Evolutionary conservation across 257 asterid genomes (phyloP).

Genomic region (Ophiorrhiza pumila): DNA sequence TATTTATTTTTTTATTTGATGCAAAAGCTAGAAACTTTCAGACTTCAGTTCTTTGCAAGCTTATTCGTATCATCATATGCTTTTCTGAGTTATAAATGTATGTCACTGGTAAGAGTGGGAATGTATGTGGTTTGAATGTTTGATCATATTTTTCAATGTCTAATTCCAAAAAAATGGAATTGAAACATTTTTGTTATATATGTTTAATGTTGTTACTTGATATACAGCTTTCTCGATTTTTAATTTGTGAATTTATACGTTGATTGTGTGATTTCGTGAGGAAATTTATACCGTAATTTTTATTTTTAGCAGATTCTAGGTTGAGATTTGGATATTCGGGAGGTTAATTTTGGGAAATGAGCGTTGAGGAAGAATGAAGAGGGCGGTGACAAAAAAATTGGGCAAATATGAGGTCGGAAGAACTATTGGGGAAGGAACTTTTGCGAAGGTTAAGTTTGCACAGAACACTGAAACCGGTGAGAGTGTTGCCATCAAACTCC

Average conservation of each 20-base stretch:
- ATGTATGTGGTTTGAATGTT: not conserved
- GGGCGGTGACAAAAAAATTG: slow-evolving; percentile 55
- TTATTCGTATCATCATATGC: no score
- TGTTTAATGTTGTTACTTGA: not conserved
- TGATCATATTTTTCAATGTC: not conserved
- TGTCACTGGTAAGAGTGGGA: not conserved
- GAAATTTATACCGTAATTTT: not conserved
- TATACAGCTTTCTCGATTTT: not conserved
- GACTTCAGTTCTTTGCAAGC: no score
- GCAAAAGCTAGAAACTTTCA: no score
- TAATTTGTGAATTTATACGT: not conserved
- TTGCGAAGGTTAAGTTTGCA: slow-evolving; percentile 94
- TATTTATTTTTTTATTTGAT: not conserved
- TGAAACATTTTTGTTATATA: not conserved
- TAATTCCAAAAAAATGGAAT: not conserved
- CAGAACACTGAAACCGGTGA: slow-evolving; percentile 64
- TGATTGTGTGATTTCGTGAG: not conserved
- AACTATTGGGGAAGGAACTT: slow-evolving; percentile 88
- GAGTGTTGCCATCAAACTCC: slow-evolving; percentile 75
- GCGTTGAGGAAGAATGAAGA: slow-evolving; percentile 40
- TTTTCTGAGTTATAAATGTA: not conserved
- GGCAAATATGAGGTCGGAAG: slow-evolving; percentile 89
- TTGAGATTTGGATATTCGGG: not conserved
- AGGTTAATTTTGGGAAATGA: slow-evolving; percentile 32
- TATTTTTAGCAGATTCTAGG: not conserved